phyloP scores from a whole-genome alignment of 2,329 filamentous ascomycete species.

The Stagonosporopsis cucurbitacearum region DNA sequence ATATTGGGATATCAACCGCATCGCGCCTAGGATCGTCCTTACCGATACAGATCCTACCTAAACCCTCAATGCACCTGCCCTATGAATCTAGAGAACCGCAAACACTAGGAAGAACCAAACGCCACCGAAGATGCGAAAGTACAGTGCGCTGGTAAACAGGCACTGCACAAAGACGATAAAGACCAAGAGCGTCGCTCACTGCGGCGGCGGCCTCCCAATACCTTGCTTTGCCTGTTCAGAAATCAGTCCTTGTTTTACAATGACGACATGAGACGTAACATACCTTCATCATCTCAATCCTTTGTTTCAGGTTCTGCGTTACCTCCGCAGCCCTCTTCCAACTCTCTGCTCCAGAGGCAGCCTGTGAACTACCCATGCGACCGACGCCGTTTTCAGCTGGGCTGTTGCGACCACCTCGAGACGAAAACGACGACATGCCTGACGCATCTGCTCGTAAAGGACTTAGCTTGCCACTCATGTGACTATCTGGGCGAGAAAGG shows the following conservation, averaged over 20 bases:
- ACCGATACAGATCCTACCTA: conserved; percentile 6
- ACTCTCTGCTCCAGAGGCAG: conserved; percentile 67
- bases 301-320: conserved; percentile 93
- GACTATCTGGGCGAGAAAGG: conserved; percentile 42
- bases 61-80: not conserved
- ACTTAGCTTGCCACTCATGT: conserved; percentile 50
- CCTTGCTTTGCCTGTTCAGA: conserved; percentile 47
- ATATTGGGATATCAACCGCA: conserved; percentile 10
- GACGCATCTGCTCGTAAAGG: conserved; percentile 46
- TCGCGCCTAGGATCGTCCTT: conserved; percentile 3
- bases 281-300: conserved; percentile 98
- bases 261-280: not conserved
- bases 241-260: conserved; percentile 6
- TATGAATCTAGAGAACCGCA: not conserved
- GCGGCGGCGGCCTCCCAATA: conserved; percentile 41
- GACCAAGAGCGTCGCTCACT: conserved; percentile 5
- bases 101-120: conserved; percentile 7
- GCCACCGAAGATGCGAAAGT: conserved; percentile 10
- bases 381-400: conserved; percentile 35
- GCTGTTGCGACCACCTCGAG: conserved; percentile 43
- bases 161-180: not conserved
- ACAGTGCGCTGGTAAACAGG: not conserved
- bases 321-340: conserved; percentile 98
- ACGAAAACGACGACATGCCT: conserved; percentile 41
- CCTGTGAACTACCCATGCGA: conserved; percentile 37